Percentiles rank a stretch among this genome's conserved stretches.
phyloP scores from a whole-genome alignment of 768 basidiomycete genomes.

The Leccinellum albellum region DNA sequence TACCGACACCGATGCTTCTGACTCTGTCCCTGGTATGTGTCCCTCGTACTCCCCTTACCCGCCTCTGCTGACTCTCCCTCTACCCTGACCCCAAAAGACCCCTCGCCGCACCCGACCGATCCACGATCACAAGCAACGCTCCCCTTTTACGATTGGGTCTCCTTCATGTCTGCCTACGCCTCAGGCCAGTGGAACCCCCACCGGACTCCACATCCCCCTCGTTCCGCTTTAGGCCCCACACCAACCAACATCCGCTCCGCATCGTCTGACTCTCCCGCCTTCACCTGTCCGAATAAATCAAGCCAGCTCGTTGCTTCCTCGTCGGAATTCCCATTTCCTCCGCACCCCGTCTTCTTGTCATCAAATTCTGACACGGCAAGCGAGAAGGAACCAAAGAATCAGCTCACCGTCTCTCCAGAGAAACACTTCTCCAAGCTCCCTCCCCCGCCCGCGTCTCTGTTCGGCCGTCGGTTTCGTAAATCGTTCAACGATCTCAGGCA shows the following conservation, averaged over 20 bases:
- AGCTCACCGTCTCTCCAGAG: conserved; percentile 23
- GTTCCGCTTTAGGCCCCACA: conserved; percentile 23
- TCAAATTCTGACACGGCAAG: conserved; percentile 9
- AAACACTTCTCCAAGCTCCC: conserved; percentile 26
- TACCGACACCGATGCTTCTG: conserved; percentile 9
- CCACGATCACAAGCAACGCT: conserved; percentile 16
- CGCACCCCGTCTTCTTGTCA: conserved; percentile 6
- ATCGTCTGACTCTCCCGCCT: conserved; percentile 5
- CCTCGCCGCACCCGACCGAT: conserved; percentile 8
- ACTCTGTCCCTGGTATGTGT: conserved; percentile 17
- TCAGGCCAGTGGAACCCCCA: conserved; percentile 79
- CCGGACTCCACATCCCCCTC: conserved; percentile 59
- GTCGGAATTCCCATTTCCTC: conserved; percentile 12
- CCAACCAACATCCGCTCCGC: conserved; percentile 12
- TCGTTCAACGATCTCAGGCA: conserved; percentile 45
- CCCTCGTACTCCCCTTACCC: neutral
- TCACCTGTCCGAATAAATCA: conserved; percentile 6
- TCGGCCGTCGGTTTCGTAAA: conserved; percentile 42
- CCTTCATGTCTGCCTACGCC: conserved; percentile 75
- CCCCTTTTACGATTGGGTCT: conserved; percentile 61
- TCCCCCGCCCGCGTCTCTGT: conserved; percentile 23
- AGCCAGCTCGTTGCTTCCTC: conserved; percentile 3
- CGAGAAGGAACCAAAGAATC: conserved; percentile 19
- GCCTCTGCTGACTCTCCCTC: conserved; percentile 15
- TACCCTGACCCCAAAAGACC: conserved; percentile 10